Percentiles rank a stretch among this genome's conserved stretches.
Conservation (phyloP, 2,329 filamentous ascomycete genomes). For the Claviceps cyperi region DNA sequence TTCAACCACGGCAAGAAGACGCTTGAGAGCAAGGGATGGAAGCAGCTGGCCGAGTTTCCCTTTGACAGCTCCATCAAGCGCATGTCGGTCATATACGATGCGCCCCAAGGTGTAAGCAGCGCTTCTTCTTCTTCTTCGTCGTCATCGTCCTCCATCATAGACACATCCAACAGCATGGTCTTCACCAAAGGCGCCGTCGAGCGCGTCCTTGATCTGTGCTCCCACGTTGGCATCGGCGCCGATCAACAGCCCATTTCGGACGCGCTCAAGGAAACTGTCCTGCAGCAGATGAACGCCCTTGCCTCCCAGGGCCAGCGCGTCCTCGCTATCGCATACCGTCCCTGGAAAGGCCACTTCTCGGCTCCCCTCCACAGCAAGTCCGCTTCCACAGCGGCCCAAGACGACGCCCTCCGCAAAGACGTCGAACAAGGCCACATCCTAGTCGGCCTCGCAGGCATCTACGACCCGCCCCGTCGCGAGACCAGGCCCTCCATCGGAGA, state of each 20-base stretch:
- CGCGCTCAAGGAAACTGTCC: constrained; percentile 33
- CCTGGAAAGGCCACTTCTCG: constrained; percentile 35
- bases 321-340: constrained; percentile 53
- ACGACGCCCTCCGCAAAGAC: constrained; percentile 36
- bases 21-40: constrained; percentile 40
- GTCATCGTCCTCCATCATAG: constrained; percentile 16
- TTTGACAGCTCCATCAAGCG: constrained; percentile 68
- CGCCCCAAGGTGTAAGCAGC: constrained; percentile 23
- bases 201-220: constrained; percentile 42
- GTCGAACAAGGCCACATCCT: constrained; percentile 59
- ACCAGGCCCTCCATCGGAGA: constrained; percentile 57
- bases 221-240: constrained; percentile 28
- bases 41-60: constrained; percentile 56
- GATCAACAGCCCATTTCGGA: constrained; percentile 32
- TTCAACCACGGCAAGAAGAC: constrained; percentile 45
- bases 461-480: constrained; percentile 73
- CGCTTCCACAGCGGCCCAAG: constrained; percentile 18
- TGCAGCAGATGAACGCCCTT: constrained; percentile 41
- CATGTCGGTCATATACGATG: constrained; percentile 62
- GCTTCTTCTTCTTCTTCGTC: neutral
- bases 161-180: constrained; percentile 32
- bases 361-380: constrained; percentile 17
- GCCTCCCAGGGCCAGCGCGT: constrained; percentile 58
- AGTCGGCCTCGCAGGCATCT: constrained; percentile 71
- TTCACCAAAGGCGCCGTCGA: constrained; percentile 52